Base-by-base conservation (phyloP, 768 basidiomycete genomes). In the Boletus sensibilis region DNA sequence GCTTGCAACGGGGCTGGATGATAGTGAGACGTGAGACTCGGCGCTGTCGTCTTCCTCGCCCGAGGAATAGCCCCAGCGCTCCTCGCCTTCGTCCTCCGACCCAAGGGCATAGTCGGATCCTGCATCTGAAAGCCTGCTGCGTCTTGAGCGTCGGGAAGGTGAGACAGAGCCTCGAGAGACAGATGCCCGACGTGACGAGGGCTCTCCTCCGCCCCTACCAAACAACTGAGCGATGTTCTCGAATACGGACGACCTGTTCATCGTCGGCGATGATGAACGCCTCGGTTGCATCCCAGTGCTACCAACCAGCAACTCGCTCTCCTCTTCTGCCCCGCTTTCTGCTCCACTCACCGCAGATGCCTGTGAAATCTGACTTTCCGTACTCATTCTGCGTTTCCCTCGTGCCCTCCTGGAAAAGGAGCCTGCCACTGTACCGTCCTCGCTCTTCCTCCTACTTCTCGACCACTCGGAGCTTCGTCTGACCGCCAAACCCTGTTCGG, bases 51-150 rank as follows among this genome's bases (percentile, higher is more conserved):
- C 81, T 55, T 82, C 90, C 65, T 94, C 92, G 23, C 83, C 90
- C 4, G 92, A 93, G n/a, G 88, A 85, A 72, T 94, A 94, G 5
- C 92, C 92, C 92, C 92, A 94, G n/a, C 90, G 81, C 60, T 92
- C 90, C 42, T 85, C 83, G 55, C 75, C 79, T 38, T 84, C 83
- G 27, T 82, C 81, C 4, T 80, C 85, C 12, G 74, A 76, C 29
- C 75, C 82, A 5, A 82, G 59, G 21, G 78, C 85, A 67, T 85
- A 72, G 33, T 88, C 85, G 7, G 86, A 87, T 23, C 77, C 82
- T 31, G 74, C 78, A 20, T 82, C 81, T 14, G 86, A 86, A 48
- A 74, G 78, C 50, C 82, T 70, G 63, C 69, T 67, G n/a, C 80
- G 78, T 42, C 79, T 75, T 21, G 80, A 82, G 56, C 74, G 72